Evolutionary conservation across 2,329 filamentous ascomycete species (phyloP).

Genomic region (Orbilia ellipsospora): DNA sequence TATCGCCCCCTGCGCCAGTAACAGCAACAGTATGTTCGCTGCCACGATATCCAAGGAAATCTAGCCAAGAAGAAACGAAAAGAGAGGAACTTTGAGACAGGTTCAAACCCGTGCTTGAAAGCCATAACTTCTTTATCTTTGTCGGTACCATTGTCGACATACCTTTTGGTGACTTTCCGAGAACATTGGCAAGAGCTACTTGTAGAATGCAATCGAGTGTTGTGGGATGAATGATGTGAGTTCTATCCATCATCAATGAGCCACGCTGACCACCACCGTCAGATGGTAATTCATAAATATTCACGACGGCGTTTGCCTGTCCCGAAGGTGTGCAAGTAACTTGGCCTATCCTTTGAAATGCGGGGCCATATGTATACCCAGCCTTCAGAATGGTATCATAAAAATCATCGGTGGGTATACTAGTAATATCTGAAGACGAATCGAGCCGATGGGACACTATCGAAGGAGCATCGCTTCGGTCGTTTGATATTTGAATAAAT

Average conservation of each 20-base stretch:
- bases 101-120: constrained; percentile 19
- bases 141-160: constrained; percentile 20
- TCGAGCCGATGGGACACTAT: too few species aligned
- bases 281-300: too few species aligned
- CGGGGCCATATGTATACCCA: too few species aligned
- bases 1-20: neutral
- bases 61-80: neutral
- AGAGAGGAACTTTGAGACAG: neutral
- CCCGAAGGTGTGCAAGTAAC: too few species aligned
- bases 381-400: too few species aligned
- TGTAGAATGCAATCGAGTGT: constrained; percentile 65
- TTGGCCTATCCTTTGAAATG: too few species aligned
- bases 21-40: constrained; percentile 9
- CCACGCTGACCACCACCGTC: too few species aligned
- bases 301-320: too few species aligned
- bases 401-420: too few species aligned
- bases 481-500: too few species aligned
- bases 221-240: constrained; percentile 65
- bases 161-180: neutral
- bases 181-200: constrained; percentile 62
- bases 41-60: constrained; percentile 32
- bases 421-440: too few species aligned
- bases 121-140: constrained; percentile 19
- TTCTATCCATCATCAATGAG: constrained; percentile 63
- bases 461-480: too few species aligned